phyloP scores from a whole-genome alignment of 2,329 filamentous ascomycete genomes.

The Paracamarosporium sp. region DNA sequence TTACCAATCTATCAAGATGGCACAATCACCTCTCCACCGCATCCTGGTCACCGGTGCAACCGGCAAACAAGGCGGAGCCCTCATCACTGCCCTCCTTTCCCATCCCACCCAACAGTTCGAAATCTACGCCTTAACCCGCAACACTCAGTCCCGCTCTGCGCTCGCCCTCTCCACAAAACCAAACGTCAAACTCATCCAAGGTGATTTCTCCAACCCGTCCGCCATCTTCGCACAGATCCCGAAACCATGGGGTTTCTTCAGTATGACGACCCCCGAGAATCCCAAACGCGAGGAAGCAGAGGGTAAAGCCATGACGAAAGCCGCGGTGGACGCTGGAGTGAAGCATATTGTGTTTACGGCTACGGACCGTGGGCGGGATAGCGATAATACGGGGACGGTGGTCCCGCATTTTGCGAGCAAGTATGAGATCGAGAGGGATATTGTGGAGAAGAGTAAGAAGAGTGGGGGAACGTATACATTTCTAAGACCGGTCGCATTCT shows the following conservation, averaged over 20 bases:
- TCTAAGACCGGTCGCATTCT: neutral
- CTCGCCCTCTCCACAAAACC: neutral
- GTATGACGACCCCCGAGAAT: neutral
- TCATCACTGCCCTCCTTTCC: neutral
- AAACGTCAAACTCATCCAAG: neutral
- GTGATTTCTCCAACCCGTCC: neutral
- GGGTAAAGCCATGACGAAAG: neutral
- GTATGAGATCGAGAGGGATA: neutral
- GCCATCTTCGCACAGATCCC: constrained; percentile 3
- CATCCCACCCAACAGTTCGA: neutral
- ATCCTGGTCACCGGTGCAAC: neutral
- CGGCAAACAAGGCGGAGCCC: constrained; percentile 2
- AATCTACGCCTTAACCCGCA: constrained; percentile 2
- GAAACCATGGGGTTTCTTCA: neutral
- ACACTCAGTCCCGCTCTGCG: neutral
- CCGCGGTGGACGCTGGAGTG: neutral
- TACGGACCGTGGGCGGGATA: neutral
- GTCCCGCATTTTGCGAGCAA: constrained; percentile 4
- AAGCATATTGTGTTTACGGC: neutral
- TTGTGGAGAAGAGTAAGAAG: neutral
- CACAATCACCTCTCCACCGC: neutral
- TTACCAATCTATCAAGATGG: neutral
- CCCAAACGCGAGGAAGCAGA: neutral
- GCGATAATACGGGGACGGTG: neutral
- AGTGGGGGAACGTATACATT: neutral